Conservation (phyloP, 768 basidiomycete species). For the Tylopilus balloui region DNA sequence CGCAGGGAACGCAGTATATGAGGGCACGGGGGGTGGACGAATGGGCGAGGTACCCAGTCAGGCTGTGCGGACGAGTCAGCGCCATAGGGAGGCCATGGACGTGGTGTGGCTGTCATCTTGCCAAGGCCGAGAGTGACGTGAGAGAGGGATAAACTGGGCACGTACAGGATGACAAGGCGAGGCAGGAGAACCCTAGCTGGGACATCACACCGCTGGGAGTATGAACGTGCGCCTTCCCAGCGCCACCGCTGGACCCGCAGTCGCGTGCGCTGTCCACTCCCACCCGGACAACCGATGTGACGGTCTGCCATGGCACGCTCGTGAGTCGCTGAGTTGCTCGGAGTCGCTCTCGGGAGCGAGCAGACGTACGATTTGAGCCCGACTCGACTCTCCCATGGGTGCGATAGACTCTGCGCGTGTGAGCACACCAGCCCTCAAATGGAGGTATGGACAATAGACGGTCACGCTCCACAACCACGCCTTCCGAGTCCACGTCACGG, state of each 20-base stretch:
- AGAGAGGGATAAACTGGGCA: conserved; percentile 1
- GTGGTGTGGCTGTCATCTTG: not conserved
- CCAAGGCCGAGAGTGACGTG: conserved; percentile 10
- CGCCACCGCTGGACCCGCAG: conserved; percentile 8
- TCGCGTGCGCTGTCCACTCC: too few relatives aligned
- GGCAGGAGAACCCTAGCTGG: too few relatives aligned
- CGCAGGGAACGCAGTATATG: not conserved
- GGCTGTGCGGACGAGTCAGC: conserved; percentile 7
- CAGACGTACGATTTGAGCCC: too few relatives aligned
- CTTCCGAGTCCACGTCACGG: not conserved
- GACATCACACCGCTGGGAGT: conserved; percentile 25
- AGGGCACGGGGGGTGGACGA: not conserved
- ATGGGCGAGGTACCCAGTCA: conserved; percentile 7
- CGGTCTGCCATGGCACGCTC: too few relatives aligned
- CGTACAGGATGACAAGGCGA: conserved; percentile 2
- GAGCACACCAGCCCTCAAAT: too few relatives aligned
- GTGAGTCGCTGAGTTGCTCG: conserved; percentile 4
- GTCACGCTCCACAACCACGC: not conserved
- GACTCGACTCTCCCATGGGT: too few relatives aligned
- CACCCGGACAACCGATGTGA: too few relatives aligned
- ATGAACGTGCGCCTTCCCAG: conserved; percentile 20
- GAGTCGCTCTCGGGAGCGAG: not conserved
- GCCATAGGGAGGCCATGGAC: conserved; percentile 17
- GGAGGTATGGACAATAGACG: not conserved
- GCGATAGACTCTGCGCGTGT: too few relatives aligned